Base-by-base conservation (phyloP, 2,329 filamentous ascomycete species). In the Microascus cirrosus region DNA sequence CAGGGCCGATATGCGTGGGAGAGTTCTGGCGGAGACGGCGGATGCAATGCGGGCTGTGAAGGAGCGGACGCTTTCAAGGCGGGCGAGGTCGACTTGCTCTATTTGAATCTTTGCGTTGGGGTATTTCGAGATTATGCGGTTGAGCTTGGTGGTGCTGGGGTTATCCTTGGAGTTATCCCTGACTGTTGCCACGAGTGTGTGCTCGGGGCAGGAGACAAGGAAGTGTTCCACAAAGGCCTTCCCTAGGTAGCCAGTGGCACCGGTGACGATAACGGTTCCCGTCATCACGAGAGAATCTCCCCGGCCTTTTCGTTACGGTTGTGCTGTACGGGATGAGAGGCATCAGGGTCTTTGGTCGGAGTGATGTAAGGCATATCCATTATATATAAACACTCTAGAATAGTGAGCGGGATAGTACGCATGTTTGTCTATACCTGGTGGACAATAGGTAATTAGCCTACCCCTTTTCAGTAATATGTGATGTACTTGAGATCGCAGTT, bases 181-280 rank as follows among this genome's bases (percentile, higher is more conserved):
- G 7, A 73, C 70, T 10, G 70, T 68, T 22, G 69, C 60, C 22
- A 73, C 61, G 4, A 68, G 61, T 1, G 64, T 68, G n/a, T 65
- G 57, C 0, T 58, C 48, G 13, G 65, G 65, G 28, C 64, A 59
- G 18, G 55, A 32, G 0, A 56, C 32, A 11, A 65, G 53, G 24
- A 67, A 18, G 2, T 60, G 56, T 0, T 61, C 39, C 48, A 65
- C 55, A 6, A 63, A 64, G 1, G 50, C 57, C 0, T 61, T 35
- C 5, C 60, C 65, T 0, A 63, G 58, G 13, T 72, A 74, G 50
- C 72, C 71, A 58, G 74, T 74, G 22, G 70, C 70, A 0, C 68
- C 70, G 0, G 70, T 73, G 39, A 73, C 60, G 25, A 73, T 61
- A 34, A 74, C 64, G 0, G 70, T 70, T 51, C 68, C 69, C 2